Conservation (phyloP, 192 early-diverging fungal species). For the Linnemannia schmuckeri region DNA sequence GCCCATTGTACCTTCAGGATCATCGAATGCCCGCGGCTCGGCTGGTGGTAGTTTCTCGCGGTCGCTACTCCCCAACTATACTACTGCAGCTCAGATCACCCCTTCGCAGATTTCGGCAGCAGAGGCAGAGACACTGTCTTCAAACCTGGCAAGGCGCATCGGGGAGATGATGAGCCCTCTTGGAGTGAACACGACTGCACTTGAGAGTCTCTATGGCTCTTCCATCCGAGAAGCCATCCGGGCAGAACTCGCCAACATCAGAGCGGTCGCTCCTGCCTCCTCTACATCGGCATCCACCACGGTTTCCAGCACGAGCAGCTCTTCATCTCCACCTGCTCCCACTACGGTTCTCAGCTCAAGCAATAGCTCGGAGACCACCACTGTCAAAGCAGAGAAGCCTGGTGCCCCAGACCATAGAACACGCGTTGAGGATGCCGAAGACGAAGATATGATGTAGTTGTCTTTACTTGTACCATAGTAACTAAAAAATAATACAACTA, state of each 20-base stretch:
- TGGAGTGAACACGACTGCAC: conserved; percentile 1
- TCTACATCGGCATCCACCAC: background rate
- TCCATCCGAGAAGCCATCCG: conserved; percentile 22
- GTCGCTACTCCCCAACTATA: background rate
- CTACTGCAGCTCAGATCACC: background rate
- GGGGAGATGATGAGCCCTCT: conserved; percentile 24
- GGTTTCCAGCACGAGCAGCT: background rate
- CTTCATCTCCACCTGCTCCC: background rate
- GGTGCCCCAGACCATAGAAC: background rate
- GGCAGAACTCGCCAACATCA: conserved; percentile 17
- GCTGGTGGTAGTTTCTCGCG: background rate
- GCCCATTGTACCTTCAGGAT: conserved; percentile 1
- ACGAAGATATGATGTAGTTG: background rate
- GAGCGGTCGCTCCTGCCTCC: background rate
- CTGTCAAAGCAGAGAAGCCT: background rate
- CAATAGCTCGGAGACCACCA: background rate
- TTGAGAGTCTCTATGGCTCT: background rate
- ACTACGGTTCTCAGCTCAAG: background rate
- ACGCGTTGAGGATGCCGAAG: conserved; percentile 16
- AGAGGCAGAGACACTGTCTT: conserved; percentile 22
- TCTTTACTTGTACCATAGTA: conserved; percentile 6
- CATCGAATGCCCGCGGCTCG: background rate
- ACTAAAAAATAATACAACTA: background rate
- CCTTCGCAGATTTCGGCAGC: background rate
- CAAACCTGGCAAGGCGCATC: conserved; percentile 28